Percentiles rank a stretch among this genome's conserved stretches.
Conservation (phyloP, 768 basidiomycete genomes). For the Amyloporia xantha region DNA sequence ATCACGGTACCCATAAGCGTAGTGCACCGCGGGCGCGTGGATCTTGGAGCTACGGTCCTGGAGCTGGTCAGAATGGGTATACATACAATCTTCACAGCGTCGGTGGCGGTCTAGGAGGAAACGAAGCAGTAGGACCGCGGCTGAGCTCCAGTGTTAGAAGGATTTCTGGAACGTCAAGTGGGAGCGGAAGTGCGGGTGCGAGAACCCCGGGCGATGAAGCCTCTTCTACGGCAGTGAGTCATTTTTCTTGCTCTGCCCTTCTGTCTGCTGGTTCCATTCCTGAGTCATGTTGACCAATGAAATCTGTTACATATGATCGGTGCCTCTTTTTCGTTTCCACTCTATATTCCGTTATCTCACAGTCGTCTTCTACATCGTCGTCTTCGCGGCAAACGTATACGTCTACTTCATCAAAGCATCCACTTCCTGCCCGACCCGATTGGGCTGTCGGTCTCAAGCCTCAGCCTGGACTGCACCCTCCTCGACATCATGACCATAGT, state of each 20-base stretch:
- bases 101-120: constrained; percentile 14
- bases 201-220: constrained; percentile 70
- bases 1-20: constrained; percentile 21
- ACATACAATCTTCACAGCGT: constrained; percentile 25
- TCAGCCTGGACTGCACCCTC: constrained; percentile 54
- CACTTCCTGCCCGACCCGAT: constrained; percentile 77
- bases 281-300: constrained; percentile 8
- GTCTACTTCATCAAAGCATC: constrained; percentile 72
- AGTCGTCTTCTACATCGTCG: constrained; percentile 69
- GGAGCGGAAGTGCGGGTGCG: constrained; percentile 39
- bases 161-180: constrained; percentile 43
- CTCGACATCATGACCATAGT: constrained; percentile 47
- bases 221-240: constrained; percentile 69
- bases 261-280: constrained; percentile 7
- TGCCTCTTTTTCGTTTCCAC: not conserved
- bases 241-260: not conserved
- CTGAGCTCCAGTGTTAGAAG: constrained; percentile 46
- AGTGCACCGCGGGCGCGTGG: constrained; percentile 20
- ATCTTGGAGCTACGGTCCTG: constrained; percentile 67
- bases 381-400: constrained; percentile 75
- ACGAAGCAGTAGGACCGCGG: constrained; percentile 62
- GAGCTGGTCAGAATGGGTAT: constrained; percentile 43
- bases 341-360: constrained; percentile 15
- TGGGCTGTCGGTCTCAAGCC: constrained; percentile 86
- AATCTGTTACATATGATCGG: not conserved